Evolutionary conservation across 805 yeast genomes (phyloP), one percentile per base, ranked within the genome.

Genomic region (Myxozyma sirexii): DNA sequence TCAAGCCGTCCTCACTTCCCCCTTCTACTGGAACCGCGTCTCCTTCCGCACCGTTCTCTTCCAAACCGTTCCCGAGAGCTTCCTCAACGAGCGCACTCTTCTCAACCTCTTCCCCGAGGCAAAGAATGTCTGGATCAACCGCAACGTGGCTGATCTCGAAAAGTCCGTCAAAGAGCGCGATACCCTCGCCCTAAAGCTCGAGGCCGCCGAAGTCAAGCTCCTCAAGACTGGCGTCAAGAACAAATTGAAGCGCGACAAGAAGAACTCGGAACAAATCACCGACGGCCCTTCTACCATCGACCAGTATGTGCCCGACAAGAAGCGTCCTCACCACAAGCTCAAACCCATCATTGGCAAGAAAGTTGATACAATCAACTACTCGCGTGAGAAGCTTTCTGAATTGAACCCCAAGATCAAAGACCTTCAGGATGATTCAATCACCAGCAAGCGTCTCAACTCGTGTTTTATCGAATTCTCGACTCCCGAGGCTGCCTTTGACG

Each of bases 401-500:
- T 79, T 87, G 69, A 90, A 88, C 74, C 77, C 75, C 12, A 82
- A 88, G 53, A 87, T 94, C 66, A 77, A 76, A 47, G 76, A 79
- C 29, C 74, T 77, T 50, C 97, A 90, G 74, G 74, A 80, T 6
- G 79, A 79, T 62, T 77, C 82, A 2, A 81, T 81, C 68, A 72
- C 81, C 43, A 51, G 52, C 15, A 76, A 76, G 47, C 87, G 92
- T n/a, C 84, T 90, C 77, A 90, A 90, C 59, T 83, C 96, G 39
- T 93, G 86, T 4, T 90, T 91, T 69, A 73, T 91, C 57, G 90
- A 89, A 70, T 93, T 94, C 74, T 81, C 87, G 52, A 80, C 88
- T 61, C 97, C 91, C 74, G 80, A 87, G 61, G 96, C 92, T 71
- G 87, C 94, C 57, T 97, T 92, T 75, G 80, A 84, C 67, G 96